Evolutionary conservation across 352 stramenopile genomes (phyloP).

Genomic region (Pythium brachiatum): DNA sequence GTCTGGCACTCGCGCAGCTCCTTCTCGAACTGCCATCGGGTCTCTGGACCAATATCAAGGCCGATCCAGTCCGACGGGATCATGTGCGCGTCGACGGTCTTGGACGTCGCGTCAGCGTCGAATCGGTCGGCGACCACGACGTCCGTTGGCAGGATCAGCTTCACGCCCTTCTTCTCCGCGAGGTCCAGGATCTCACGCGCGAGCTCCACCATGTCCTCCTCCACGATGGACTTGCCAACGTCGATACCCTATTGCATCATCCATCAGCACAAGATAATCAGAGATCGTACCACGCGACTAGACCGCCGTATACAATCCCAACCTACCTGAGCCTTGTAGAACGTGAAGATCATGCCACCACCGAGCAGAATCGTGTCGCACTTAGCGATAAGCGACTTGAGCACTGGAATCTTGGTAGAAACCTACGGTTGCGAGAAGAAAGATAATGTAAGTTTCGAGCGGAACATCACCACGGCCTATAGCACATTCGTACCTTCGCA

Average conservation of each 20-base stretch:
- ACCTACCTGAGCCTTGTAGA: slow-evolving; percentile 91
- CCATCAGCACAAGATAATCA: background rate
- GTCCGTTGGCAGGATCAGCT: slow-evolving; percentile 91
- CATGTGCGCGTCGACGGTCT: slow-evolving; percentile 63
- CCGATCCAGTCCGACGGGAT: slow-evolving; percentile 97
- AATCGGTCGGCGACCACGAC: slow-evolving; percentile 94
- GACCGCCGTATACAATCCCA: background rate
- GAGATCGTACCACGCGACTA: background rate
- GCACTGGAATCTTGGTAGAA: slow-evolving; percentile 95
- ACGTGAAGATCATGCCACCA: slow-evolving; percentile 97
- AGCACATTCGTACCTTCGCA: slow-evolving; percentile 82
- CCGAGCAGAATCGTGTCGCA: slow-evolving; percentile 96
- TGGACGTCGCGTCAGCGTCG: slow-evolving; percentile 55
- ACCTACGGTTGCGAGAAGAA: slow-evolving; percentile 24
- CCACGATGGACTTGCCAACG: slow-evolving; percentile 94
- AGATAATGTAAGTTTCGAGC: background rate
- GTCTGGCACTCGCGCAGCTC: slow-evolving; percentile 92
- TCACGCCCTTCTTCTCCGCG: slow-evolving; percentile 85
- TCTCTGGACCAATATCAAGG: slow-evolving; percentile 81
- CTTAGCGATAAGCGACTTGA: slow-evolving; percentile 94
- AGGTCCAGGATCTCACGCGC: slow-evolving; percentile 90
- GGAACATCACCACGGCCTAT: background rate
- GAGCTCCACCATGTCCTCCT: slow-evolving; percentile 94
- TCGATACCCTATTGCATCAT: slow-evolving; percentile 66
- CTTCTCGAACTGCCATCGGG: slow-evolving; percentile 56